These are phyloP conservation scores for Penicillium flavigenum DNA, from an alignment of 495 filamentous ascomycete species.

Conservation along the genomic window DNA sequence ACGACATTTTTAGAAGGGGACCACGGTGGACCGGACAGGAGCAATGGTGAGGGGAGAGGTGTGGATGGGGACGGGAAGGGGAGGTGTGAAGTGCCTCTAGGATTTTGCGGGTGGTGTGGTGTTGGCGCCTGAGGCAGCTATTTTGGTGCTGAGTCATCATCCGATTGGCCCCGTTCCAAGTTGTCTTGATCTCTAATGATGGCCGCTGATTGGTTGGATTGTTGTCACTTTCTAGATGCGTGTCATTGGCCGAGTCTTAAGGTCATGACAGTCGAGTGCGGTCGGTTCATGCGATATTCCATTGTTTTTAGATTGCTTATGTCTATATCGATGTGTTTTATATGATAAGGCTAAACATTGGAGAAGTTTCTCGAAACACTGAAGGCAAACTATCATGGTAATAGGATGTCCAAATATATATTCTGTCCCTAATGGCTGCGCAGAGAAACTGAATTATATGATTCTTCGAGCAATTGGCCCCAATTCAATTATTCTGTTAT, in stretches of 20 bases:
- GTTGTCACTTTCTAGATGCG: conserved; percentile 16
- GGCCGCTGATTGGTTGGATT: conserved; percentile 32
- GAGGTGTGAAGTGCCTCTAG: conserved; percentile 40
- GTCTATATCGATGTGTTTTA: background rate
- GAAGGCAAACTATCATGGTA: background rate
- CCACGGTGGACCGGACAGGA: conserved; percentile 28
- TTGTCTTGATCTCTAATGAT: conserved; percentile 26
- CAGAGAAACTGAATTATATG: background rate
- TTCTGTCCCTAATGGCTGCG: background rate
- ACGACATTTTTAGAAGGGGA: conserved; percentile 54
- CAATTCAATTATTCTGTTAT: background rate
- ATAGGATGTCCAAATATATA: background rate
- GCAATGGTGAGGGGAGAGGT: conserved; percentile 35
- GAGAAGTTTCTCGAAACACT: background rate
- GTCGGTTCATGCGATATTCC: background rate
- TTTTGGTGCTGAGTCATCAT: conserved; percentile 23
- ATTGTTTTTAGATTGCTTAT: background rate
- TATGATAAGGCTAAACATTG: background rate
- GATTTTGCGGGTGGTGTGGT: conserved; percentile 54
- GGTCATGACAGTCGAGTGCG: background rate
- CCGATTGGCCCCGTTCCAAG: conserved; percentile 16
- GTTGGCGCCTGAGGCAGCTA: conserved; percentile 36
- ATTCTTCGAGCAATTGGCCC: background rate
- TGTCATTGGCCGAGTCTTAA: conserved; percentile 15
- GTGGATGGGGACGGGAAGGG: conserved; percentile 32